Percentiles rank a stretch among this genome's conserved stretches.
Evolutionary conservation across 306 rosid genomes (phyloP).

Genomic region (Myrica gale): DNA sequence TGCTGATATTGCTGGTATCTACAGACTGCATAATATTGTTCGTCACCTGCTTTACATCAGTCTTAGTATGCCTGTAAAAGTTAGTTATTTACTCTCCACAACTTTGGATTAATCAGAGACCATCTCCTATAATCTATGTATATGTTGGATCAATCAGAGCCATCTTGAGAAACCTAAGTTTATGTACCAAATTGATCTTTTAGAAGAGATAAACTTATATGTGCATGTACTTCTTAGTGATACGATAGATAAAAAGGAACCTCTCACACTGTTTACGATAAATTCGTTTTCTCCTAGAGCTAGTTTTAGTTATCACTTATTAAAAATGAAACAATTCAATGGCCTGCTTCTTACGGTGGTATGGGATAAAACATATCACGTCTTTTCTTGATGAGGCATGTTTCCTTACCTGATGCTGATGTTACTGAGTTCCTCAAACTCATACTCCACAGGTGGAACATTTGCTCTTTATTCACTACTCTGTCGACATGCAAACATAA

Average conservation of each 20-base stretch:
- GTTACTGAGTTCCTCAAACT: background rate
- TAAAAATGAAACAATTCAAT: background rate
- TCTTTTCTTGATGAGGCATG: background rate
- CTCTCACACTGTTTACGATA: background rate
- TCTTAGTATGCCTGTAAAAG: background rate
- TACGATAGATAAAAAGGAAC: background rate
- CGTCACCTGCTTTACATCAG: background rate
- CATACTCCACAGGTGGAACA: slow-evolving; percentile 47
- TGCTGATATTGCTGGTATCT: background rate
- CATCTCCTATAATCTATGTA: no score
- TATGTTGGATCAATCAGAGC: background rate
- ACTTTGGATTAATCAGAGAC: background rate
- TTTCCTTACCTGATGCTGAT: background rate
- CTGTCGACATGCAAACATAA: slow-evolving; percentile 32
- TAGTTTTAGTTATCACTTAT: background rate
- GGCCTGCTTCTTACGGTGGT: background rate
- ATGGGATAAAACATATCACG: background rate
- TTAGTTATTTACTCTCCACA: background rate
- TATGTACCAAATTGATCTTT: background rate
- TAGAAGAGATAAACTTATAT: background rate
- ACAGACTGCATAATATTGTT: background rate
- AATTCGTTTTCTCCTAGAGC: background rate
- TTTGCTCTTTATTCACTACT: slow-evolving; percentile 37
- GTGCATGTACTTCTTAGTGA: background rate
- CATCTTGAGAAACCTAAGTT: background rate